Evolutionary conservation across 2,329 filamentous ascomycete species (phyloP), one percentile per base, ranked within the genome.

Genomic region (Gremmenia infestans): DNA sequence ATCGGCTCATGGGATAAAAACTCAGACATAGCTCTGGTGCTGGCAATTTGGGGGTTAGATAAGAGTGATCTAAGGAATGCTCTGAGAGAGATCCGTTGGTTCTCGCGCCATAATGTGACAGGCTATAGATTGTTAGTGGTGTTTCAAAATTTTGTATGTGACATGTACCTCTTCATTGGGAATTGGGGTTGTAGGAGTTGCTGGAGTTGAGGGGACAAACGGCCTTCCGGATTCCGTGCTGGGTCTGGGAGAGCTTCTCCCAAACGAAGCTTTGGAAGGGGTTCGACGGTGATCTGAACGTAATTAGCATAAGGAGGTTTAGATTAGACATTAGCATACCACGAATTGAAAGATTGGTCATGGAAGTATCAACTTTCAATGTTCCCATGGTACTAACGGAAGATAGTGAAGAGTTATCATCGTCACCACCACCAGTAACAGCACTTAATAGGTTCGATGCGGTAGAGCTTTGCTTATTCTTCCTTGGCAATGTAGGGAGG

Each of bases 51-150:
- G 36, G 88, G 84, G 65, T 96, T 96, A 48, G 93, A 84, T 25
- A 99, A 74, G 12, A 97, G 78, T 19, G 87, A 90, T 43, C 94
- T 83, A n/a, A 99, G 74, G 70, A 94, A 97, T 0, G 94, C 92
- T 53, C 94, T 83, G 4, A 99, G 77, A 1, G 93, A 97, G 17
- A 97, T 88, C 63, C 94, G 83, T 72, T 97, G 94, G 63, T 85
- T 88, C 74, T 99, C 94, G 42, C 94, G 83, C 75, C 88, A 92
- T 15, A 97, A 76, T 0, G 83, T 74, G 3, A 89, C 72, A 22
- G 78, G 76, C 69, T 85, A 55, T 43, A 59, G 55, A 67, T 32
- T 35, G 50, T 42, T 57, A 46, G 53, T 50, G 40, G 49, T 53
- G 39, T 25, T 8, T 53, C 3, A 42, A 19, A 23, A 8, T 7